A percentile compares a stretch with the other conserved stretches of the same genome.
Evolutionary conservation across 2,329 filamentous ascomycete species (phyloP).

Genomic region (Colletotrichum theobromicola): DNA sequence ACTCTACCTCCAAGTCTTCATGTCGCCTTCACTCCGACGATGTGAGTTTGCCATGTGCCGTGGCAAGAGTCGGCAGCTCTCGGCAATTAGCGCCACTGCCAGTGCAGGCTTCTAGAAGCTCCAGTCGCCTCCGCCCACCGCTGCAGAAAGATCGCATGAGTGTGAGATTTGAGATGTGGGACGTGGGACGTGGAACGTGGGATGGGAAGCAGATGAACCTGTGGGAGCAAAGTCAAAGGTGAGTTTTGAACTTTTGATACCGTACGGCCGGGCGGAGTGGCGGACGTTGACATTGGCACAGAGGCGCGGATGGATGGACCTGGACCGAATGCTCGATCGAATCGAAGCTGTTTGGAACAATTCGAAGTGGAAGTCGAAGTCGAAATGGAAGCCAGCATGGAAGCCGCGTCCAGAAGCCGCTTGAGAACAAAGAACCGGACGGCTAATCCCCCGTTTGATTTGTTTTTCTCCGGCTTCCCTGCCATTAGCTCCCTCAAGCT

Average conservation of each 20-base stretch:
- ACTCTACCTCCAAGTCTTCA: neutral
- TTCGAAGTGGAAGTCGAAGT: neutral
- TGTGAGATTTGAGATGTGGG: neutral
- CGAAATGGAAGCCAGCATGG: slow-evolving; percentile 1
- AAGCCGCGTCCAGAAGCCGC: slow-evolving; percentile 1
- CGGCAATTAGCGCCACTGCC: neutral
- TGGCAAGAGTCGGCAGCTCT: neutral
- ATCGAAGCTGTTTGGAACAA: neutral
- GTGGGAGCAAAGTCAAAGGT: neutral
- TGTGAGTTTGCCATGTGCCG: neutral
- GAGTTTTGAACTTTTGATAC: neutral
- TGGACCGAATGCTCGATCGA: neutral
- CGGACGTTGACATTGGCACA: neutral
- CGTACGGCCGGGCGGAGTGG: neutral
- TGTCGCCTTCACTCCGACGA: neutral
- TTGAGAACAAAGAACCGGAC: slow-evolving; percentile 17
- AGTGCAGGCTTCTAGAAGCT: neutral
- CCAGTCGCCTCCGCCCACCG: neutral
- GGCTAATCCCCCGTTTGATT: slow-evolving; percentile 1
- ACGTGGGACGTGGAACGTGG: neutral
- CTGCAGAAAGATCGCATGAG: neutral
- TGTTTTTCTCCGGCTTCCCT: neutral
- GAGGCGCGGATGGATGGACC: neutral
- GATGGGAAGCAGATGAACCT: slow-evolving; percentile 14
- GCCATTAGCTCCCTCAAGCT: neutral